These are phyloP conservation scores for Pichia sp. DNA, from an alignment of 1,139 yeast species.

Conservation along the genomic window DNA sequence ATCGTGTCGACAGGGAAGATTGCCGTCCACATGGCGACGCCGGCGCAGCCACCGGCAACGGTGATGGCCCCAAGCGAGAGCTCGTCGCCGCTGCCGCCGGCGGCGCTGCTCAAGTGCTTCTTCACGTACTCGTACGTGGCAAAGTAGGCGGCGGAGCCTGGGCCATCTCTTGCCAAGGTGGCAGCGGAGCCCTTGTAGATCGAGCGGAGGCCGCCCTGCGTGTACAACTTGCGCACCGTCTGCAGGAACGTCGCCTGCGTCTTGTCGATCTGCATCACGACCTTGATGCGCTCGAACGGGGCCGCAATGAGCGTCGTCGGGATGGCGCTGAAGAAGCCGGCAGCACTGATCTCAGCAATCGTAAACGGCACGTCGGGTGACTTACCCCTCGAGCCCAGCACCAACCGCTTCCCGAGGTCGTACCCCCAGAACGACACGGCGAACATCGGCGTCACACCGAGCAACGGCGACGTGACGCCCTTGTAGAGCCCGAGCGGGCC, in stretches of 20 bases:
- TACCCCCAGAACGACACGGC: conserved; percentile 99
- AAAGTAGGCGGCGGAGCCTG: conserved; percentile 95
- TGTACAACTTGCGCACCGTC: conserved; percentile 66
- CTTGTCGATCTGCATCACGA: conserved; percentile 72
- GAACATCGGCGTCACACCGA: conserved; percentile 97
- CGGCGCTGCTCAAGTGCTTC: conserved; percentile 41
- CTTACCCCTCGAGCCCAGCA: conserved; percentile 40
- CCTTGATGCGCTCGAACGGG: conserved; percentile 94
- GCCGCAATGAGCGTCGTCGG: conserved; percentile 96
- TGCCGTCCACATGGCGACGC: conserved; percentile 94
- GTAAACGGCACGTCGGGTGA: conserved; percentile 29
- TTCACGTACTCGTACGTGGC: conserved; percentile 89
- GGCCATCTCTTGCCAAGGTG: conserved; percentile 94
- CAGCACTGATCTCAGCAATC: conserved; percentile 70
- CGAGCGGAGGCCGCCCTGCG: conserved; percentile 78
- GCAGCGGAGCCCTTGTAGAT: conserved; percentile 89
- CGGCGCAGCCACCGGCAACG: conserved; percentile 92
- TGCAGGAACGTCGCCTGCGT: conserved; percentile 41
- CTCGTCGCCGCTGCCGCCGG: conserved; percentile 20
- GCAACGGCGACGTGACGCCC: conserved; percentile 80
- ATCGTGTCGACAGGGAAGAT: conserved; percentile 96
- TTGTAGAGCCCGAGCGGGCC: conserved; percentile 81
- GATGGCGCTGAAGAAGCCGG: conserved; percentile 93
- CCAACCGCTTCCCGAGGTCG: conserved; percentile 82
- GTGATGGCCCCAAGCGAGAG: conserved; percentile 58